Base-by-base conservation (phyloP, 352 stramenopile genomes). In the Pythium guiyangense region DNA sequence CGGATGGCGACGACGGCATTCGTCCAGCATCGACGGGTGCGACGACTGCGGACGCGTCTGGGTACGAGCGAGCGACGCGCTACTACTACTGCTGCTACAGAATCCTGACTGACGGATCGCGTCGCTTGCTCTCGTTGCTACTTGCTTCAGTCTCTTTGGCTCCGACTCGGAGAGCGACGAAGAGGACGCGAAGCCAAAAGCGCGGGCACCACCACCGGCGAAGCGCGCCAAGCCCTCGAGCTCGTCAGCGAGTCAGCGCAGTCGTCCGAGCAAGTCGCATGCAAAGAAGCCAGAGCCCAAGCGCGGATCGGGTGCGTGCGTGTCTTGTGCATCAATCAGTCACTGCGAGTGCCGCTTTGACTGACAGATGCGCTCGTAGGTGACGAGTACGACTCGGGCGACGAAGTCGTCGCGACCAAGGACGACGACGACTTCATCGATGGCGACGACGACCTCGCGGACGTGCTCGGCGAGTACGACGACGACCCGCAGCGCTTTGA, bases 351-450 rank as follows among this genome's bases (percentile, higher is more conserved):
- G 25, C 1, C 35, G 15, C 40, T 15, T 39, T 62, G 25, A 35
- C 54, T 44, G 20, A 14, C 20, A 15, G 27, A 50, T 40, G 2
- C 43, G 14, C 39, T 47, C 17, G 4, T 58, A 76, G 71, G 74
- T 0, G 86, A 95, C 31, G 86, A 92, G 49, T 95, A 95, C 63
- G 86, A 95, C 51, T 95, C 86, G 4, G 86, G 84, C 2, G 86
- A 92, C 2, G 86, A 95, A 52, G 78, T 68, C 1, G 69, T 75
- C n/a, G 69, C 62, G 43, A 87, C 68, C 12, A 91, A 90, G 52
- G 86, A 93, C 0, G 86, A 95, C 63, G 78, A 95, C 6, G 86
- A 89, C 44, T 95, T 95, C 60, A 95, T 95, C 62, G 86, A 93
- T 60, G 42, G 78, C n/a, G 86, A 95, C 27, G 86, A 95, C 62